Percentiles rank a stretch among this genome's conserved stretches.
phyloP scores from a whole-genome alignment of 345 rosid species.

The Euphorbia pulcherrima region DNA sequence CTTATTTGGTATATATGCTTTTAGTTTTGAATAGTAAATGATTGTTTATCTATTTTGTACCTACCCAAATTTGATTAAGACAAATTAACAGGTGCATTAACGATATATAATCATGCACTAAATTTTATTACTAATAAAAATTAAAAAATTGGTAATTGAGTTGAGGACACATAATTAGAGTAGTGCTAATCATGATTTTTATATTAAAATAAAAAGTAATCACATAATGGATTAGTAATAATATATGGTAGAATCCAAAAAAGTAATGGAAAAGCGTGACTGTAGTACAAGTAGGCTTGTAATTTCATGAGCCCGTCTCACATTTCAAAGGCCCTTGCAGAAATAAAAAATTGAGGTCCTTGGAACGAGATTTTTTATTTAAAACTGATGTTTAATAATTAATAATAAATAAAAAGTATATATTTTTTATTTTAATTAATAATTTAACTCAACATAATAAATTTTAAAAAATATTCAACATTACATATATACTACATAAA shows the following conservation, averaged over 20 bases:
- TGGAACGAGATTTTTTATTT: no score
- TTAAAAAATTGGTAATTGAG: neutral
- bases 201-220: constrained; percentile 5
- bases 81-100: constrained; percentile 1
- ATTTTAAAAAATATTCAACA: no score
- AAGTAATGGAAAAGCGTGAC: constrained; percentile 9
- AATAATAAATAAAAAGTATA: no score
- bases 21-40: neutral
- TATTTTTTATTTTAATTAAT: no score
- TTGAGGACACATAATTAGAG: neutral
- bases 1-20: neutral
- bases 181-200: constrained; percentile 13
- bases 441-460: no score
- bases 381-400: no score
- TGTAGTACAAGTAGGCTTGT: constrained; percentile 7
- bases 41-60: constrained; percentile 8
- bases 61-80: constrained; percentile 1
- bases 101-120: neutral
- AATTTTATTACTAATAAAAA: neutral
- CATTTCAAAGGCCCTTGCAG: no score
- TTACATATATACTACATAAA: no score
- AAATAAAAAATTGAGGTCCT: no score
- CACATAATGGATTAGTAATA: constrained; percentile 10
- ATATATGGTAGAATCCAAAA: constrained; percentile 5
- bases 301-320: constrained; percentile 9